These are phyloP conservation scores for Jaltomata sinuosa DNA, from an alignment of 257 asterid genomes.

Conservation along the genomic window DNA sequence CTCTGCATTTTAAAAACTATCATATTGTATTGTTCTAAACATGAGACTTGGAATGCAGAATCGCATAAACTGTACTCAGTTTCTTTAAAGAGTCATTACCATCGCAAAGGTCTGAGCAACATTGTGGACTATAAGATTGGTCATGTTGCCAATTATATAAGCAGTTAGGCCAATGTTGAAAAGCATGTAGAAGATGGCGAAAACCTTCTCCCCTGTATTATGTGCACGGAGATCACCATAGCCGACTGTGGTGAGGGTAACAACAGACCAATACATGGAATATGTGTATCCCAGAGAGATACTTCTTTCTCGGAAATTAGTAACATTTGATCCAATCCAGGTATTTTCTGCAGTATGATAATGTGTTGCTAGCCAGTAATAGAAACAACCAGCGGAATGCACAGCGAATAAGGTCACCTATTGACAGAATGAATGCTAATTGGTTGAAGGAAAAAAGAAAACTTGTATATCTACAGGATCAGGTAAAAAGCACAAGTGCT, in stretches of 20 bases:
- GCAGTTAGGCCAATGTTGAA: constrained; percentile 95
- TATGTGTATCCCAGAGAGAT: constrained; percentile 72
- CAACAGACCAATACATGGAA: constrained; percentile 85
- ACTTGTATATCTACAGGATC: not conserved
- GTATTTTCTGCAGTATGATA: constrained; percentile 34
- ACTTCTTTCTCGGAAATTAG: constrained; percentile 46
- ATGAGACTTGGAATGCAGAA: not conserved
- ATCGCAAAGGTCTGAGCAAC: constrained; percentile 60
- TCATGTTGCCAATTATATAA: constrained; percentile 91
- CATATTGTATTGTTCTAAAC: not conserved
- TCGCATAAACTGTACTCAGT: not conserved
- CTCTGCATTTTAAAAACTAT: constrained; percentile 38
- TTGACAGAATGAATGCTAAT: not conserved
- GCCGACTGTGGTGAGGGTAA: constrained; percentile 85
- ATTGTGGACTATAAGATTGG: constrained; percentile 80
- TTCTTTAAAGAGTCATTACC: constrained; percentile 29
- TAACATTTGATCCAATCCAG: constrained; percentile 69
- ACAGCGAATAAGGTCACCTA: constrained; percentile 85
- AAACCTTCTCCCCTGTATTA: constrained; percentile 75
- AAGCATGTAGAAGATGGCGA: constrained; percentile 81
- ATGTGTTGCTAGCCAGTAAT: constrained; percentile 73
- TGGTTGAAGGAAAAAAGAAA: not conserved
- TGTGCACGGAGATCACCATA: constrained; percentile 83
- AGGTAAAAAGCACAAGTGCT: constrained; percentile 1
- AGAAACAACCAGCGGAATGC: constrained; percentile 84